Conservation (phyloP, 805 yeast species). For the Limtongozyma cylindracea region DNA sequence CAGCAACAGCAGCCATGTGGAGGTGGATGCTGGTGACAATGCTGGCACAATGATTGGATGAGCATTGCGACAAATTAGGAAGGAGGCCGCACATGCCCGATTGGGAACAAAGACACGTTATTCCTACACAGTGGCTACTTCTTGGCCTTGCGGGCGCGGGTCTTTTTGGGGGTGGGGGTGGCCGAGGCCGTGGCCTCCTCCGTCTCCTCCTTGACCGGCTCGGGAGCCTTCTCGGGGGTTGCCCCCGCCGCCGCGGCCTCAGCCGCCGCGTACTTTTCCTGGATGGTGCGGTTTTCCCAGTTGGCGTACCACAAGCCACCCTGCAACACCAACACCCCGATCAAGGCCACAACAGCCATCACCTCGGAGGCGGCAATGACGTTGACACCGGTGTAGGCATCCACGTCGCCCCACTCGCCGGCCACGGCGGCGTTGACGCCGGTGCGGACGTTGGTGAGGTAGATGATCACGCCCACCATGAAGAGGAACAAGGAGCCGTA, state of each 20-base stretch:
- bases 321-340: conserved; percentile 70
- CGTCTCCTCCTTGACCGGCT: no score
- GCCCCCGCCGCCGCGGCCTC: conserved; percentile 5
- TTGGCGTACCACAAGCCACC: conserved; percentile 76
- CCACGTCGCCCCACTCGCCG: conserved; percentile 89
- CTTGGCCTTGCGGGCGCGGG: no score
- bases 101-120: no score
- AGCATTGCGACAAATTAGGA: no score
- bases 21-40: no score
- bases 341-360: conserved; percentile 41
- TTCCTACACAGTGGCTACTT: no score
- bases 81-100: no score
- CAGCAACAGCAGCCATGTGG: conserved; percentile 3
- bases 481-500: conserved; percentile 63
- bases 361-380: conserved; percentile 80
- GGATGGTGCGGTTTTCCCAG: conserved; percentile 20
- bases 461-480: conserved; percentile 52
- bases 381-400: conserved; percentile 60
- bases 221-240: no score
- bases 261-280: conserved; percentile 7
- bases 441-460: conserved; percentile 63
- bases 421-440: conserved; percentile 46
- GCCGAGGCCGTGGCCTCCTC: no score
- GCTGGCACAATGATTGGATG: no score
- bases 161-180: no score